Percentiles rank a stretch among this genome's conserved stretches.
These are phyloP conservation scores for Rosa chinensis DNA, from an alignment of 306 rosid genomes.

Conservation along the genomic window DNA sequence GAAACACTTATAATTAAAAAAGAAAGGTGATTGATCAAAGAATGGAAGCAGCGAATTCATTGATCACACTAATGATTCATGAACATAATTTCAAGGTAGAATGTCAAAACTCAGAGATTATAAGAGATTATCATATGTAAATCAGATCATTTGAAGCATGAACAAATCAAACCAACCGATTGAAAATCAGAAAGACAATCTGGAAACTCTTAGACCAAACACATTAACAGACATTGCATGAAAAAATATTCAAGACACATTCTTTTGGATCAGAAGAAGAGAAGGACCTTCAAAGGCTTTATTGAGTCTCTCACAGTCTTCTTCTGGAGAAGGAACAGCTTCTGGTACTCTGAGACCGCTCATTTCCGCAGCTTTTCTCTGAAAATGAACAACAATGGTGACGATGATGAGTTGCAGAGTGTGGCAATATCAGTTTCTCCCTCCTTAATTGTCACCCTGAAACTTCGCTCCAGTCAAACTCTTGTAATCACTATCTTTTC, in stretches of 20 bases:
- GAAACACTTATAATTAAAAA: background rate
- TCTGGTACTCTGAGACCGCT: conserved; percentile 67
- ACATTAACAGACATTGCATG: background rate
- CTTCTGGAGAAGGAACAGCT: conserved; percentile 64
- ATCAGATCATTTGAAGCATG: background rate
- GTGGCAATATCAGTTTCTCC: background rate
- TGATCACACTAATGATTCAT: background rate
- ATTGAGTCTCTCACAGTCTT: conserved; percentile 64
- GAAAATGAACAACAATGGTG: conserved; percentile 1
- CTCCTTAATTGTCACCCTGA: background rate
- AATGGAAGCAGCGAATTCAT: background rate
- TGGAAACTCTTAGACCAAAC: background rate
- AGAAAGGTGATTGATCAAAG: background rate
- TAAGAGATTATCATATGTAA: background rate
- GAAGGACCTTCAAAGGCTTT: conserved; percentile 66
- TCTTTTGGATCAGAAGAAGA: conserved; percentile 11
- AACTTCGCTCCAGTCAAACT: background rate
- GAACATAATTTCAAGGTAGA: background rate
- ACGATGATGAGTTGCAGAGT: background rate
- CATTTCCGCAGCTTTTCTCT: conserved; percentile 36
- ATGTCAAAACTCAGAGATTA: background rate
- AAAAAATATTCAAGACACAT: background rate
- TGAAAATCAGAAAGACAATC: background rate
- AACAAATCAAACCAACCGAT: background rate
- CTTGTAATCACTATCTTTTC: background rate